Base-by-base conservation (phyloP, 2,329 filamentous ascomycete genomes). In the Monascus ruber region DNA sequence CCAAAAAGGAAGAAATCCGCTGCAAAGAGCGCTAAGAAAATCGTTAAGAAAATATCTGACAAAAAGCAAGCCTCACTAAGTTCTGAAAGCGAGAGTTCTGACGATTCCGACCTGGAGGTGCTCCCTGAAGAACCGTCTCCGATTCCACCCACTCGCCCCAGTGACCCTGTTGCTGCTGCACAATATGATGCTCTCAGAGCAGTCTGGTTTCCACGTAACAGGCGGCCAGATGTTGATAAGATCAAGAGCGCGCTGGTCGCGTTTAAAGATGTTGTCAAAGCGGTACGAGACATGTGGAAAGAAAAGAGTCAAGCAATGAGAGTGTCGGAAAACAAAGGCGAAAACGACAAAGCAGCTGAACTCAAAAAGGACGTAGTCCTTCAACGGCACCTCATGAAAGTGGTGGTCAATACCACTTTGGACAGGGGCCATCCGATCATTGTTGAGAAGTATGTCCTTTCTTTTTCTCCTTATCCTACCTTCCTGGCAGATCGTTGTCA, bases 201-300 rank as follows among this genome's bases (percentile, higher is more conserved):
- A 26, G 69, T 78, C 7, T 81, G 77, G 76, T 70, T 66, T 36
- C 70, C 72, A 34, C 70, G 70, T 43, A 73, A 71, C 45, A 69
- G 68, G 43, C 56, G 63, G 27, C 62, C 70, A 17, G 60, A 64
- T 39, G 60, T 66, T 10, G 69, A 72, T 25, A 70, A 70, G 43
- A 71, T 80, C 41, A 71, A 74, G 46, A 62, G 59, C 45, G 72
- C 71, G 34, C 62, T 80, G 46, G 66, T 68, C 36, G 66, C 71
- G 33, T 74, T 76, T 51, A 77, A 76, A 64, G 74, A 79, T 36
- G 63, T 79, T 34, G 63, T 79, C 42, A 74, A 74, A 51, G 67
- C 67, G 5, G 69, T 80, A 40, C 70, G 76, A 42, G 76, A 80
- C 53, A 64, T 71, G 31, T 81, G 76, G 76, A 78, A 77, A 51